Conservation (phyloP, 2,329 filamentous ascomycete genomes). For the Cladophialophora carrionii region DNA sequence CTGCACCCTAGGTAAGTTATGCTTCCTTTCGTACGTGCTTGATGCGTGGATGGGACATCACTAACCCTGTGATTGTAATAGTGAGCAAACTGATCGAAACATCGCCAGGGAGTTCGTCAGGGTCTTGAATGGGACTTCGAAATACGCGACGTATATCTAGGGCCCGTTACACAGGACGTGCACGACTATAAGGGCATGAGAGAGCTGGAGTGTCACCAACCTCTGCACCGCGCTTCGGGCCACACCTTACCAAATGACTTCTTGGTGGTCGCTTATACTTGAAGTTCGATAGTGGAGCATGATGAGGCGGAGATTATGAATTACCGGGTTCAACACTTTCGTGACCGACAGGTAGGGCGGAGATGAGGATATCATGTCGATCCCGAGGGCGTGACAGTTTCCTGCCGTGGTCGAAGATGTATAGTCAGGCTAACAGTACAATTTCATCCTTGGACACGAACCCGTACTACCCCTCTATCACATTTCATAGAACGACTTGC, state of each 20-base stretch:
- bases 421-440: not conserved
- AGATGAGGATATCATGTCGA: not conserved
- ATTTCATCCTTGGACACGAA: not conserved
- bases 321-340: not conserved
- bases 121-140: constrained; percentile 54
- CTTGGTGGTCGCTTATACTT: not conserved
- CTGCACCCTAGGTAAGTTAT: constrained; percentile 64
- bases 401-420: not conserved
- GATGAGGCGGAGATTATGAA: not conserved
- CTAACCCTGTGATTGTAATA: constrained; percentile 2
- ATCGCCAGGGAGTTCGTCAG: constrained; percentile 62
- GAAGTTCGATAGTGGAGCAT: not conserved
- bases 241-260: not conserved
- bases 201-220: too few species aligned
- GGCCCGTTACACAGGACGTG: not conserved
- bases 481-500: not conserved
- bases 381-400: not conserved
- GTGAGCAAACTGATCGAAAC: constrained; percentile 61
- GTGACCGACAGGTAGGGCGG: not conserved
- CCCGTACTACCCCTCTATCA: not conserved
- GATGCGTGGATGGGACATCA: not conserved
- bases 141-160: constrained; percentile 38
- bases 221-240: not conserved
- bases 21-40: not conserved
- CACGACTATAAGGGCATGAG: not conserved